These are phyloP conservation scores for Aspergillus sp. DNA, from an alignment of 2,329 filamentous ascomycete species.

Conservation along the genomic window DNA sequence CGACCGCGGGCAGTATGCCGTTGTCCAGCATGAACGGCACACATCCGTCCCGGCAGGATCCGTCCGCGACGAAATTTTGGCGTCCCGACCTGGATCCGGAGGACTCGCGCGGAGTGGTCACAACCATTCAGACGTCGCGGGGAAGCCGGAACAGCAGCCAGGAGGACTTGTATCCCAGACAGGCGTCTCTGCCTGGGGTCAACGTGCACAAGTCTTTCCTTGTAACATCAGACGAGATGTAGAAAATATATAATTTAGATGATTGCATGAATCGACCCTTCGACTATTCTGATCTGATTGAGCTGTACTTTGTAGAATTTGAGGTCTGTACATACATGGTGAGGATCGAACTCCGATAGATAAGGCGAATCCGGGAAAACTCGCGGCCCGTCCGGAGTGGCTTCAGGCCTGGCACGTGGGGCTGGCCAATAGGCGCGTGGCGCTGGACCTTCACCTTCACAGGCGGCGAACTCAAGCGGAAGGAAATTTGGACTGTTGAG, in stretches of 20 bases:
- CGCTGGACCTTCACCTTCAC: constrained; percentile 8
- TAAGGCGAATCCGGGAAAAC: constrained; percentile 12
- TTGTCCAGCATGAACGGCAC: constrained; percentile 28
- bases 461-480: constrained; percentile 19
- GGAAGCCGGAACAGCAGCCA: constrained; percentile 31
- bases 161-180: constrained; percentile 30
- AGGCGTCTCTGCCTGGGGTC: constrained; percentile 24
- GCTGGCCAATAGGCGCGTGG: constrained; percentile 15
- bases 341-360: background rate
- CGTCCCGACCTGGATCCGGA: constrained; percentile 28
- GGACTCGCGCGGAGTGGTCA: constrained; percentile 23
- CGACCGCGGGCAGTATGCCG: constrained; percentile 26
- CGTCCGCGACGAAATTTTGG: constrained; percentile 26
- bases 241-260: constrained; percentile 1
- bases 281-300: background rate
- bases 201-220: constrained; percentile 35
- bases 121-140: constrained; percentile 26
- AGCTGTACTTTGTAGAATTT: background rate
- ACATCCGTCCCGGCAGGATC: constrained; percentile 16
- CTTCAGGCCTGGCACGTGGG: constrained; percentile 15
- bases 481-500: constrained; percentile 24
- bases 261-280: background rate
- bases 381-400: constrained; percentile 10
- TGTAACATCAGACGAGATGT: constrained; percentile 26
- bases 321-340: no score